Evolutionary conservation across 148 eudicot genomes (phyloP), one percentile per base, ranked within the genome.

Genomic region (Cornus florida): DNA sequence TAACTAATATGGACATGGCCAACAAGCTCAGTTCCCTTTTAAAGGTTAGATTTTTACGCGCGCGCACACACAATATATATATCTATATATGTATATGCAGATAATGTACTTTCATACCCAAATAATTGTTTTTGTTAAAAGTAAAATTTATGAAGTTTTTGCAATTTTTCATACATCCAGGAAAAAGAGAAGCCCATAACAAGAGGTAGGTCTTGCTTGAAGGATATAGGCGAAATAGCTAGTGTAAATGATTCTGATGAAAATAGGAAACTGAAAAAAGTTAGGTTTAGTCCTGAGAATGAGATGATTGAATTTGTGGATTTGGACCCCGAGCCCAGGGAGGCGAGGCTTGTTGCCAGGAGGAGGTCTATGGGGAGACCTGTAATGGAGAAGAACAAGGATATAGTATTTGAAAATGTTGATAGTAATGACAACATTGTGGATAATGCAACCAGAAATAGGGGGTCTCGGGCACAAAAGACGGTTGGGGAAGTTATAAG

Each of bases 201-300:
- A 10, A 74, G 50, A 50, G 83, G 82, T 5, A 76, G 77, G 69
- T 81, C 90, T 17, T 90, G 91, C 48, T 84, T 89, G 72, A 89
- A 84, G 81, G 81, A 62, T 71, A 48, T 62, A 72, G 85, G 71
- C 35, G 89, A 74, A 69, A 68, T 39, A 50, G 74, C 10, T 11
- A 77, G 56, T 56, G 82, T 76, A 62, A 86, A 69, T 72, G 84
- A 78, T 32, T 70, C 81, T 12, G 80, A 60, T 50, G 75, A 64
- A 28, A 73, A 53, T 80, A 92, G 79, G 80, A 79, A 83, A 75
- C 70, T 62, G 16, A 89, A 90, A 80, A 94, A 94, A 81, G 98
- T 94, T 60, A 89, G 82, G 78, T 90, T 94, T 83, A 88, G 91
- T 80, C 92, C 93, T 0, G 83, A 86, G 46, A 86, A 90, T 84